A percentile compares a stretch with the other conserved stretches of the same genome.
Evolutionary conservation across 208 protist genomes (phyloP).

Genomic region (Leishmania mexicana): DNA sequence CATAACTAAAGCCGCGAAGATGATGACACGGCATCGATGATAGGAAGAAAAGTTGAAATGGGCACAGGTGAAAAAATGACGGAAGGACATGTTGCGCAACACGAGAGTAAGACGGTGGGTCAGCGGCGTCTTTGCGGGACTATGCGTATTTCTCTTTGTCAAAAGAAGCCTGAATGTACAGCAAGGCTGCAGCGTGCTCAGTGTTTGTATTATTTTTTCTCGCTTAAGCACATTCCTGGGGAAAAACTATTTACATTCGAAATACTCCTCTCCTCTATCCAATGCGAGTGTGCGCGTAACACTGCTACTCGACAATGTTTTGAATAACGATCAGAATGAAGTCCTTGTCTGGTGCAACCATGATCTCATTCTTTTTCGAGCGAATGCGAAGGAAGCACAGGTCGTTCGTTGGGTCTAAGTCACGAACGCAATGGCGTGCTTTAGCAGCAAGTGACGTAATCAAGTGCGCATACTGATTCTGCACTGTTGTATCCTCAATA

Average conservation of each 20-base stretch:
- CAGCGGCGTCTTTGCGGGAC: neutral
- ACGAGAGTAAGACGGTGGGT: neutral
- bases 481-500: constrained; percentile 88
- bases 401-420: constrained; percentile 96
- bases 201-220: constrained; percentile 5
- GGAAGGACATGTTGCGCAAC: neutral
- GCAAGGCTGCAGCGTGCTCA: neutral
- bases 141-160: neutral
- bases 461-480: constrained; percentile 94
- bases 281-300: neutral
- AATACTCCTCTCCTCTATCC: neutral
- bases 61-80: neutral
- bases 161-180: constrained; percentile 4
- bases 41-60: neutral
- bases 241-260: constrained; percentile 14
- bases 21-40: neutral
- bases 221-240: neutral
- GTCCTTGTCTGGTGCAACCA: constrained; percentile 94
- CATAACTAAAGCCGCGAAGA: neutral
- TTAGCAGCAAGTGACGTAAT: constrained; percentile 94
- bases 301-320: constrained; percentile 55
- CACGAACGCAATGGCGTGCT: constrained; percentile 93
- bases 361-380: constrained; percentile 97
- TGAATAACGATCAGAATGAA: constrained; percentile 94
- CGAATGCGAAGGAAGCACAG: constrained; percentile 95